Evolutionary conservation across 2,329 filamentous ascomycete genomes (phyloP).

Genomic region (Atkinsonella hypoxylon): DNA sequence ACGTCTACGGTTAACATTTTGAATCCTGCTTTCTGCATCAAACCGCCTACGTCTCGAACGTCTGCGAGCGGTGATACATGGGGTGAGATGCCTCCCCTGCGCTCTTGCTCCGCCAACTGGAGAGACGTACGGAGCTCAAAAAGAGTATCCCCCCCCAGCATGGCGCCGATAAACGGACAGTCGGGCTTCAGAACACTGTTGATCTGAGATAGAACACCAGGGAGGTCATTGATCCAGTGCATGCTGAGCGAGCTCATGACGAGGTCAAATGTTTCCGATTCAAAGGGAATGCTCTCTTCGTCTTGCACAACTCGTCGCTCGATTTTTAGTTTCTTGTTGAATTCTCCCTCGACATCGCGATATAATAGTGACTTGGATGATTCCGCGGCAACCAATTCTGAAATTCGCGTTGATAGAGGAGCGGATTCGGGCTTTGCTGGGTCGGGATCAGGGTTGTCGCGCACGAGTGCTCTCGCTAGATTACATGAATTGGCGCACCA

Average conservation of each 20-base stretch:
- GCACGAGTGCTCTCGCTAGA: conserved; percentile 69
- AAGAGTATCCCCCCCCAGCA: conserved; percentile 90
- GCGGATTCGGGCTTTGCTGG: conserved; percentile 42
- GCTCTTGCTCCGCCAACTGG: conserved; percentile 83
- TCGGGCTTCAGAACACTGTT: conserved; percentile 84
- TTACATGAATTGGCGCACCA: conserved; percentile 95
- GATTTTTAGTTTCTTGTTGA: conserved; percentile 63
- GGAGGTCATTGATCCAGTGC: conserved; percentile 97
- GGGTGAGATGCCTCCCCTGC: conserved; percentile 80
- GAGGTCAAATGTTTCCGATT: conserved; percentile 69
- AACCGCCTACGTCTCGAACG: conserved; percentile 77
- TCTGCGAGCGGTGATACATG: conserved; percentile 88
- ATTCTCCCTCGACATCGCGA: conserved; percentile 63
- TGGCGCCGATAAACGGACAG: conserved; percentile 82
- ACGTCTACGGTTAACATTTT: conserved; percentile 94
- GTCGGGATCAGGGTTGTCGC: conserved; percentile 53
- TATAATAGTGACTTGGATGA: conserved; percentile 67
- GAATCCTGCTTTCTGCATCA: conserved; percentile 80
- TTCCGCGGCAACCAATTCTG: conserved; percentile 68
- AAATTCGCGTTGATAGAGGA: conserved; percentile 60
- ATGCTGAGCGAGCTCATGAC: conserved; percentile 80
- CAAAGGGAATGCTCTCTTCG: conserved; percentile 65
- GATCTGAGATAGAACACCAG: conserved; percentile 70
- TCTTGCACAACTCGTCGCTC: conserved; percentile 63
- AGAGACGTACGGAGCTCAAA: conserved; percentile 89